A percentile compares a stretch with the other conserved stretches of the same genome.
These are phyloP conservation scores for Alternaria rosae DNA, from an alignment of 2,329 filamentous ascomycete genomes.

Conservation along the genomic window DNA sequence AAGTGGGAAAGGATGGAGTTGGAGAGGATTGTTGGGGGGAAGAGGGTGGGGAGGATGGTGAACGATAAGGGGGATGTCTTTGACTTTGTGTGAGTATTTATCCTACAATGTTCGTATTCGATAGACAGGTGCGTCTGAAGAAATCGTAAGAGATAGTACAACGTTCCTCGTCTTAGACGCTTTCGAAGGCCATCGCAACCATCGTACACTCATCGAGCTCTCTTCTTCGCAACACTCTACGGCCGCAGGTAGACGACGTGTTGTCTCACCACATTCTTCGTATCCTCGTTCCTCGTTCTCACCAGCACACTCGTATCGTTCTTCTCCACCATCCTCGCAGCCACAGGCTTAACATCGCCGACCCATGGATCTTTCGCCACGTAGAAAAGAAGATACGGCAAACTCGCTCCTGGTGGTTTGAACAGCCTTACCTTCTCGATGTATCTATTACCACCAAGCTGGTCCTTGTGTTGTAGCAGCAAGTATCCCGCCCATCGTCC, in stretches of 20 bases:
- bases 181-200: background rate
- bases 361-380: background rate
- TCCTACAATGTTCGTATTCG: too few relatives aligned
- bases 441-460: conserved; percentile 15
- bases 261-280: background rate
- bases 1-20: conserved; percentile 89
- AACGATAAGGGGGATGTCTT: conserved; percentile 86
- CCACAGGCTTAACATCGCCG: background rate
- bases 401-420: background rate
- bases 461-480: conserved; percentile 18
- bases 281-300: background rate
- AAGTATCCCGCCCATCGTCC: conserved; percentile 19
- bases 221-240: background rate
- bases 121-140: too few relatives aligned
- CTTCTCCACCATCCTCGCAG: background rate
- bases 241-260: background rate
- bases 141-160: background rate
- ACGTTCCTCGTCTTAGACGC: accelerated
- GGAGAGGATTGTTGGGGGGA: conserved; percentile 84
- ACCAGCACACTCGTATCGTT: background rate
- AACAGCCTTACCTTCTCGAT: conserved; percentile 20
- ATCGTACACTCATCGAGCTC: background rate
- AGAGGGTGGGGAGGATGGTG: conserved; percentile 84
- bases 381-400: conserved; percentile 19
- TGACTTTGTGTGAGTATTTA: conserved; percentile 85